Evolutionary conservation across 345 rosid genomes (phyloP).

Genomic region (Bretschneidera sinensis): DNA sequence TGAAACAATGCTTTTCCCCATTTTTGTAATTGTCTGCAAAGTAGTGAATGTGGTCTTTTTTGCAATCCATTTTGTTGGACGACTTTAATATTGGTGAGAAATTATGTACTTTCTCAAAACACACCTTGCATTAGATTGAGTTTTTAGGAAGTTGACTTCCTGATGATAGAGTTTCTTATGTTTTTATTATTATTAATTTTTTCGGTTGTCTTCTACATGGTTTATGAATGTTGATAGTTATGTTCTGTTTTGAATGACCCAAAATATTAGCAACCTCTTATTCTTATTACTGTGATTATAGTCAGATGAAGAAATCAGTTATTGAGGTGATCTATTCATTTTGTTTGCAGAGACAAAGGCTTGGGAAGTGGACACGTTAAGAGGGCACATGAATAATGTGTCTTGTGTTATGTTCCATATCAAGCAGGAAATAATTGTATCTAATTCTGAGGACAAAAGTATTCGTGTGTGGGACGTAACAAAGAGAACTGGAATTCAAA

Average conservation of each 20-base stretch:
- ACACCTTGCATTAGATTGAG: too few species aligned
- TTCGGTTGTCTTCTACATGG: too few species aligned
- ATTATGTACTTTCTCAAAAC: too few species aligned
- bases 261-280: neutral
- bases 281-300: neutral
- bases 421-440: slow-evolving; percentile 91
- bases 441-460: slow-evolving; percentile 95
- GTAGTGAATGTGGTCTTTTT: too few species aligned
- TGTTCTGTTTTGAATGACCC: neutral
- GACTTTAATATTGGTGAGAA: too few species aligned
- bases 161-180: too few species aligned
- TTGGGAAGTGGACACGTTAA: slow-evolving; percentile 97
- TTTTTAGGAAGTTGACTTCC: too few species aligned
- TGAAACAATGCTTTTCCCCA: neutral
- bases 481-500: slow-evolving; percentile 83
- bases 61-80: too few species aligned
- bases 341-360: slow-evolving; percentile 85
- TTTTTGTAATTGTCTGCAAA: too few species aligned
- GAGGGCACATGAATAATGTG: slow-evolving; percentile 95
- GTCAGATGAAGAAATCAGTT: neutral
- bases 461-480: slow-evolving; percentile 98
- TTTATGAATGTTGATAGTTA: too few species aligned
- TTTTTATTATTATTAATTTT: too few species aligned
- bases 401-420: slow-evolving; percentile 96
- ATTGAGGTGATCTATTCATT: slow-evolving; percentile 2